Evolutionary conservation across 495 filamentous ascomycete genomes (phyloP), one percentile per base, ranked within the genome.

Genomic region (Aspergillus baeticus): DNA sequence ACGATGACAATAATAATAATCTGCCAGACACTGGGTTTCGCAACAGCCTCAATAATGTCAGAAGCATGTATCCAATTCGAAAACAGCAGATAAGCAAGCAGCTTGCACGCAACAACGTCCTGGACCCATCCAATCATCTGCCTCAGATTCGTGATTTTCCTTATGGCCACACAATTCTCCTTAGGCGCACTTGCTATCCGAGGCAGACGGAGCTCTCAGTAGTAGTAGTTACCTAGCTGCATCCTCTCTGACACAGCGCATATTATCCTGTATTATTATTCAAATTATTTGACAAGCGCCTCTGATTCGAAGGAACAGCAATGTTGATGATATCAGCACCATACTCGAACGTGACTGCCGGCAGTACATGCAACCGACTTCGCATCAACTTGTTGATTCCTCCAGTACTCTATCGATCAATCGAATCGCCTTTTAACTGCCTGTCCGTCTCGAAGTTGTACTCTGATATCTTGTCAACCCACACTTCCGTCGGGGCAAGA

Each of bases 141-240:
- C 54, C 57, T 49, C 35, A 49, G 57, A 23, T 31, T 47, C 23
- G 21, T 11, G 37, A 35, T 26, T 29, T 29, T 8, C 8, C 26
- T 29, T 29, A 3, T 29, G 26, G 26, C 23, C 39, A 34, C 39
- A 35, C 22, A 37, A 21, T 33, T 18, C 43, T 35, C 50, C 50
- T 42, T 23, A 35, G 43, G 20, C 51, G 43, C 36, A 46, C 52
- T 18, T 38, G 46, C 17, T 47, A 55, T 38, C 2, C 49, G 15
- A 22, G 22, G 29, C 41, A 33, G 43, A 46, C 41, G 36, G 18
- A 54, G 57, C 51, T 54, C 35, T 48, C 26, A 36, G 36, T 17
- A 55, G 29, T 59, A 42, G 23, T 8, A 54, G 23, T 59, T 51
- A 22, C 45, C 39, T 52, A 56, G 58, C 58, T 60, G 48, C 53